Conservation (phyloP, 1,284 basidiomycete genomes). For the Volvariella volvacea region DNA sequence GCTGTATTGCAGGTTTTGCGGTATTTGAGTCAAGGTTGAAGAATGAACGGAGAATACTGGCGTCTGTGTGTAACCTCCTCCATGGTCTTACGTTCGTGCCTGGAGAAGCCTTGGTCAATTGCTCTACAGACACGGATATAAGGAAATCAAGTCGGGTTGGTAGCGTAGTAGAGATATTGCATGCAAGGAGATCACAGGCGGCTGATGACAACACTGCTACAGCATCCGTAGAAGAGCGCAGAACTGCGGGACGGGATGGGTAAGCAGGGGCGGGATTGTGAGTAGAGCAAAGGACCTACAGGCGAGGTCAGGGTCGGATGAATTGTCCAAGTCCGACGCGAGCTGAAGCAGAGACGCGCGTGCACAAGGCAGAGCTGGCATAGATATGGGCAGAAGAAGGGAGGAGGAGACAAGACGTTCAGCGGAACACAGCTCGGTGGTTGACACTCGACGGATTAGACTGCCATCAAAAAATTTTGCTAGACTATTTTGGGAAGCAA, state of each 20-base stretch:
- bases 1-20: constrained; percentile 36
- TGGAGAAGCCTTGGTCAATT: constrained; percentile 13
- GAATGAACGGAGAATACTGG: constrained; percentile 48
- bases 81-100: constrained; percentile 27
- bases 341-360: neutral
- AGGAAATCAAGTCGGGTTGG: constrained; percentile 21
- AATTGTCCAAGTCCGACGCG: neutral
- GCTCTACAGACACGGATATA: constrained; percentile 26
- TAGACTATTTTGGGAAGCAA: constrained; percentile 4
- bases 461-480: constrained; percentile 7
- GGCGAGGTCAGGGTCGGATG: neutral
- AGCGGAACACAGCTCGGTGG: neutral
- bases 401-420: neutral
- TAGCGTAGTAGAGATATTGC: neutral
- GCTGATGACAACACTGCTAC: neutral
- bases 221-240: neutral
- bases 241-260: neutral
- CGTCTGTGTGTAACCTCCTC: constrained; percentile 60
- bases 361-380: neutral
- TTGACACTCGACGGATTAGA: neutral
- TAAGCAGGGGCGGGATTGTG: neutral
- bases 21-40: constrained; percentile 25
- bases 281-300: neutral
- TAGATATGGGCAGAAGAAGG: neutral
- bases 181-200: neutral